phyloP scores from a whole-genome alignment of 768 basidiomycete genomes.

The Asterophora lycoperdoides region DNA sequence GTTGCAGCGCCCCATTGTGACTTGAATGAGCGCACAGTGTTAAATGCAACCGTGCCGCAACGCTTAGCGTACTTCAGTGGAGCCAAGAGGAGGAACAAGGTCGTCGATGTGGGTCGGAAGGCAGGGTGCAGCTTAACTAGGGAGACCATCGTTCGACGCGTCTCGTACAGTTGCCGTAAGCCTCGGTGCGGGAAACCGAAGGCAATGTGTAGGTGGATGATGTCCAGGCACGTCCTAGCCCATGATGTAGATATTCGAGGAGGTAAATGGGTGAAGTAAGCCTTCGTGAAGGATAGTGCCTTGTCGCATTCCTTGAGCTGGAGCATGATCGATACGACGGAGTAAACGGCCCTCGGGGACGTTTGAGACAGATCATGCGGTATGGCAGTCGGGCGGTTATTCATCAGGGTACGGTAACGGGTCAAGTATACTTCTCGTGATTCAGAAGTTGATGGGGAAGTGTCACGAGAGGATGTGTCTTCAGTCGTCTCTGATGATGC shows the following conservation, averaged over 20 bases:
- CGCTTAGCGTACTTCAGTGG: constrained; percentile 43
- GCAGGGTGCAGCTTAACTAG: constrained; percentile 44
- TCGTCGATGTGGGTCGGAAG: constrained; percentile 54
- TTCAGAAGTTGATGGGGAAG: not conserved
- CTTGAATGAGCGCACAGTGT: constrained; percentile 41
- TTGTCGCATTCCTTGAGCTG: constrained; percentile 30
- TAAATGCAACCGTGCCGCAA: constrained; percentile 53
- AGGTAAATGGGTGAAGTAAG: constrained; percentile 51
- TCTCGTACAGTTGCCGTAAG: constrained; percentile 39
- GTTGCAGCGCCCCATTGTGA: constrained; percentile 52
- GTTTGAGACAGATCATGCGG: constrained; percentile 30
- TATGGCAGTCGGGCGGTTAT: constrained; percentile 34
- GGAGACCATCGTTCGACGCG: constrained; percentile 39
- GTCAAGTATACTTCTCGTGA: constrained; percentile 12
- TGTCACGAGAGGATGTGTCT: not conserved
- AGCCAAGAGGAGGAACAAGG: constrained; percentile 55
- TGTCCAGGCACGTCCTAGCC: constrained; percentile 38
- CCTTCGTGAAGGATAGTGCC: constrained; percentile 42
- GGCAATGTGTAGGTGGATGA: constrained; percentile 52
- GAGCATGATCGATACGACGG: constrained; percentile 45
- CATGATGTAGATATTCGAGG: constrained; percentile 30
- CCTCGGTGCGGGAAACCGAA: constrained; percentile 30
- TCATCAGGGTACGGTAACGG: constrained; percentile 38
- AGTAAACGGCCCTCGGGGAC: constrained; percentile 39
- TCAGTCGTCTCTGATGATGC: not conserved